phyloP scores from a whole-genome alignment of 441 rosid species.

The Geranium incanum region DNA sequence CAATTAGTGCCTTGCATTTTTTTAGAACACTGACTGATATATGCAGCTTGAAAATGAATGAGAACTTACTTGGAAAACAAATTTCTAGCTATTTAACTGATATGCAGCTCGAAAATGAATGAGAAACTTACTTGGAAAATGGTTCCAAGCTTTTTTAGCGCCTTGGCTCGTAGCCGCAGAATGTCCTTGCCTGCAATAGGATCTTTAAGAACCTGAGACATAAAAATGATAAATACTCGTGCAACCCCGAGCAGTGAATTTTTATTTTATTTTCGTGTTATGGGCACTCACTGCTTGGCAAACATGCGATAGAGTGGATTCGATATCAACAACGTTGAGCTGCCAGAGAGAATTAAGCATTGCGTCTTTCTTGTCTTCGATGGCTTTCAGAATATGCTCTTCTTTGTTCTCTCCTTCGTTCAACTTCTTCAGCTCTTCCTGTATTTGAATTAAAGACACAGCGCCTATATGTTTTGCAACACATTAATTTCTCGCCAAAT shows the following conservation, averaged over 20 bases:
- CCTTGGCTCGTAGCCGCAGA: slow-evolving; percentile 52
- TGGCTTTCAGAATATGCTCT: slow-evolving; percentile 53
- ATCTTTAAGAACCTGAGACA: slow-evolving; percentile 53
- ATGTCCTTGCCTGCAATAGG: slow-evolving; percentile 52
- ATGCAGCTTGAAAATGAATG: too few species aligned
- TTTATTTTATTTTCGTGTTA: neutral
- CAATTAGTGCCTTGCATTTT: too few species aligned
- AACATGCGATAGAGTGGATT: slow-evolving; percentile 75
- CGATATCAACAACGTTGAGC: slow-evolving; percentile 81
- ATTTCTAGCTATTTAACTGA: too few species aligned
- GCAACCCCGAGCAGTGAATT: too few species aligned
- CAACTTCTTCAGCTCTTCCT: slow-evolving; percentile 69
- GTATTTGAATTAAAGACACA: slow-evolving; percentile 68
- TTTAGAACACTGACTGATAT: too few species aligned
- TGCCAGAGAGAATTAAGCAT: slow-evolving; percentile 92
- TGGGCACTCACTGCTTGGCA: slow-evolving; percentile 60
- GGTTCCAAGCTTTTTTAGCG: slow-evolving; percentile 66
- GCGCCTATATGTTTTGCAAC: slow-evolving; percentile 52
- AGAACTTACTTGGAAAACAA: too few species aligned
- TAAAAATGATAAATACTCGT: neutral
- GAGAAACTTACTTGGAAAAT: slow-evolving; percentile 57
- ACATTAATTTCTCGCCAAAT: too few species aligned
- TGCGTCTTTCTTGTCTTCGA: slow-evolving; percentile 69
- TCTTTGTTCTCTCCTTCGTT: slow-evolving; percentile 59
- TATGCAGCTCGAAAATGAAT: neutral